Evolutionary conservation across 1,139 yeast species (phyloP).

Genomic region (Casaregolazyma lundiana): DNA sequence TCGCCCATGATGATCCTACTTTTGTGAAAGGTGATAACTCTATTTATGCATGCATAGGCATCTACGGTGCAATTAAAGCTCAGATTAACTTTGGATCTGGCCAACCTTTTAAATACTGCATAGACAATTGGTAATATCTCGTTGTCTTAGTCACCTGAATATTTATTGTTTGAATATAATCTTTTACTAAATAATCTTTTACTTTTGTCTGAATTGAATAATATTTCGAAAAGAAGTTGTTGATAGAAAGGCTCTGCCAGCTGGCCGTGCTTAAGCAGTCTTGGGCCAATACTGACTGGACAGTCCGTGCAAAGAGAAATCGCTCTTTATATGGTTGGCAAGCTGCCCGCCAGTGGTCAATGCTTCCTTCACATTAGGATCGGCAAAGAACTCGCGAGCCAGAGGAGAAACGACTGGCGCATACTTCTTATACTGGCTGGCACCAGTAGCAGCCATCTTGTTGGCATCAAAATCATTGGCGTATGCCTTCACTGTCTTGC

Average conservation of each 20-base stretch:
- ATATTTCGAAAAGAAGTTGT: too few relatives aligned
- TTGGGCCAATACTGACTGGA: background rate
- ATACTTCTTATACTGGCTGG: slow-evolving; percentile 9
- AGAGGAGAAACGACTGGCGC: slow-evolving; percentile 14
- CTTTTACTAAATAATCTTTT: too few relatives aligned
- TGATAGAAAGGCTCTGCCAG: background rate
- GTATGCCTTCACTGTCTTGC: slow-evolving; percentile 22
- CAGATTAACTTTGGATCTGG: slow-evolving; percentile 22
- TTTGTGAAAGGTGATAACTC: slow-evolving; percentile 24
- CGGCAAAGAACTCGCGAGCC: slow-evolving; percentile 20
- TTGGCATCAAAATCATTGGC: slow-evolving; percentile 22
- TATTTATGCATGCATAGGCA: slow-evolving; percentile 29
- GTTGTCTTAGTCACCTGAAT: too few relatives aligned
- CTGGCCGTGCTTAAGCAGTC: background rate
- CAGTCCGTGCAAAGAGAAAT: slow-evolving; percentile 16
- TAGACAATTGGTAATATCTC: slow-evolving; percentile 1
- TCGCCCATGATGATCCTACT: slow-evolving; percentile 19
- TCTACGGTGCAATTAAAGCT: slow-evolving; percentile 27
- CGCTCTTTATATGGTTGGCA: slow-evolving; percentile 22
- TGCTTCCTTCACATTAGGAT: slow-evolving; percentile 20
- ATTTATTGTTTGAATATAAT: too few relatives aligned
- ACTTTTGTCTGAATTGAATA: too few relatives aligned
- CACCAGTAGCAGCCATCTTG: slow-evolving; percentile 12
- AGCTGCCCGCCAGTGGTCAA: slow-evolving; percentile 19
- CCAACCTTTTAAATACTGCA: slow-evolving; percentile 14